Evolutionary conservation across 768 basidiomycete species (phyloP), one percentile per base, ranked within the genome.

Genomic region (Calocybe gangraenosa): DNA sequence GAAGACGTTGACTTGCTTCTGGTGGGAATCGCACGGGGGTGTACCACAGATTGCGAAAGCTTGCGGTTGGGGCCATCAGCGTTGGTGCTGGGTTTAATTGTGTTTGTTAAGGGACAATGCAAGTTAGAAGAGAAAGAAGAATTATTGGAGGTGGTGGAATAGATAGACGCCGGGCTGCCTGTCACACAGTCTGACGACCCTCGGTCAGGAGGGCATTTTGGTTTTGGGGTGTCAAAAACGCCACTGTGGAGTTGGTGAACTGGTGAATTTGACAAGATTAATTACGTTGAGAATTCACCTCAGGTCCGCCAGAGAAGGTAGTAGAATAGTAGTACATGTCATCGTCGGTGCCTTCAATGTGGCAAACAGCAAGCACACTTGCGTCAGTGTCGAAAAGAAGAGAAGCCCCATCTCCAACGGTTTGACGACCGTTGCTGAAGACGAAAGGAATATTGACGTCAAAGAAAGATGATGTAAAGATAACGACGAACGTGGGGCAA

Each of bases 321-420:
- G 90, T 88, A 60, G 87, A 91, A 63, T 92, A 92, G 57, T 92
- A 92, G 72, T 91, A 90, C 73, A 88, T 81, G 25, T 28, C 25
- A 62, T 88, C 76, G 60, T 82, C 75, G 40, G 70, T 79, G 76
- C 87, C 90, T 62, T 90, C 79, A 56, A 88, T 71, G 51, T 86
- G 85, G 79, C 86, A 89, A 56, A 91, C 83, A 51, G 90, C 90
- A 68, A 91, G 79, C 61, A 91, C 84, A 67, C 74, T 87, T 55
- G 86, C 79, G 69, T 79, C 75, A 67, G 68, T 75, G 82, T 84
- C 82, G 80, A 79, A 78, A 70, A 76, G 75, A 71, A 73, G 70
- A 66, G 73, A 75, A 81, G 90, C 90, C 90, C 90, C 90, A 91
- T 92, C 90, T 71, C 89, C 90, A 92, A 92, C 90, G 89, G 84